Conservation (phyloP, 352 stramenopile genomes). For the Globisporangium apiculatum region DNA sequence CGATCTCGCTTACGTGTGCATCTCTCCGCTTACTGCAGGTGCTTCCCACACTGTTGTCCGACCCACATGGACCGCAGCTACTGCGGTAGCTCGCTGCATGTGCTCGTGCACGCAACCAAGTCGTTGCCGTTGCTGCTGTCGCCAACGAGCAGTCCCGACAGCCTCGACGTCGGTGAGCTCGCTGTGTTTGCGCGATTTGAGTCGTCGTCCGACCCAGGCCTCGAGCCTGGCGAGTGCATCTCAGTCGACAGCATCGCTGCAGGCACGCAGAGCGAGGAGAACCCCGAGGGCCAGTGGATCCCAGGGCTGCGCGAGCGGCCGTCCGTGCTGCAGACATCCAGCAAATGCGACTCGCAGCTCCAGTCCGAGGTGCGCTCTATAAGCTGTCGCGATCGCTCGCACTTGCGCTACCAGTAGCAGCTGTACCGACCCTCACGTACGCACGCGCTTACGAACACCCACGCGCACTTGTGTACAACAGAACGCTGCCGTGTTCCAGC, state of each 20-base stretch:
- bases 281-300: constrained; percentile 56
- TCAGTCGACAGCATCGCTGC: constrained; percentile 27
- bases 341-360: constrained; percentile 8
- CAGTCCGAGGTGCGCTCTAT: constrained; percentile 6
- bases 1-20: too few species aligned
- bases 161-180: constrained; percentile 15
- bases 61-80: constrained; percentile 30
- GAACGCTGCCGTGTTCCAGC: constrained; percentile 24
- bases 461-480: not conserved
- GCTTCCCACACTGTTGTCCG: constrained; percentile 35
- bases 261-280: constrained; percentile 40
- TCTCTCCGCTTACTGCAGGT: constrained; percentile 5
- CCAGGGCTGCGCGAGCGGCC: constrained; percentile 36
- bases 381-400: not conserved
- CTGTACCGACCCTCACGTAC: too few species aligned
- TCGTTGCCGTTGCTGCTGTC: not conserved
- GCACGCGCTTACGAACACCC: too few species aligned
- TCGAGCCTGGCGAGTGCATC: constrained; percentile 36
- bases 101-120: constrained; percentile 13
- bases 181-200: constrained; percentile 29
- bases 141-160: not conserved
- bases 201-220: constrained; percentile 19
- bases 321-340: constrained; percentile 14
- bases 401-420: too few species aligned
- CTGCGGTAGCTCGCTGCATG: constrained; percentile 22